Percentiles rank a stretch among this genome's conserved stretches.
phyloP scores from a whole-genome alignment of 2,329 filamentous ascomycete genomes.

The Colletotrichum lindemuthianum region DNA sequence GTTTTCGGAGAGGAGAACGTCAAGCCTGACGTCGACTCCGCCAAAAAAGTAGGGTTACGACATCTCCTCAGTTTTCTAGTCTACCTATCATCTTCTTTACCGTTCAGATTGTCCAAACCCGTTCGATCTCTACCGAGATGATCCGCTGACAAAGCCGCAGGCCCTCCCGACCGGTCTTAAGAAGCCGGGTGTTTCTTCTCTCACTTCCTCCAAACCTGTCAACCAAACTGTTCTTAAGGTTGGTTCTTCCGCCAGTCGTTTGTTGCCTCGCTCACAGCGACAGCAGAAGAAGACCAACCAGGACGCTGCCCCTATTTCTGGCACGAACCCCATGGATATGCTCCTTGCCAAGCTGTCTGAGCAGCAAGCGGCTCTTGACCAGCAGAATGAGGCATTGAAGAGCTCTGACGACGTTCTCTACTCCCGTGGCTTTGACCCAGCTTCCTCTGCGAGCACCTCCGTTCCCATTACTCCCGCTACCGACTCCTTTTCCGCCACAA shows the following conservation, averaged over 20 bases:
- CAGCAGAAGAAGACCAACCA: conserved; percentile 61
- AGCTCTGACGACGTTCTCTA: conserved; percentile 50
- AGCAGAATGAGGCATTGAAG: conserved; percentile 67
- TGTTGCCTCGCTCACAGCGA: conserved; percentile 40
- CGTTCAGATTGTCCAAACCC: not conserved
- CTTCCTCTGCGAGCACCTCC: conserved; percentile 63
- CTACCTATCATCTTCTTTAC: no score
- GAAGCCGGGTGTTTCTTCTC: conserved; percentile 57
- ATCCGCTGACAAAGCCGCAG: conserved; percentile 1
- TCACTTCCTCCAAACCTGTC: conserved; percentile 64
- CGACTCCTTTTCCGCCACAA: conserved; percentile 58
- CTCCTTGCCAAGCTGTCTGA: conserved; percentile 79
- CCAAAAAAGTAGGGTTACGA: conserved; percentile 11
- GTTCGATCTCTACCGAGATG: not conserved
- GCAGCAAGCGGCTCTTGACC: conserved; percentile 69
- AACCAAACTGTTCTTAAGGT: conserved; percentile 67
- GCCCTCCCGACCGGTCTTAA: not conserved
- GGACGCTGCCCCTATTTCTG: conserved; percentile 49
- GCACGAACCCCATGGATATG: conserved; percentile 72
- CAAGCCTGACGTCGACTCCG: conserved; percentile 21
- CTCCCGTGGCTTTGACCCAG: conserved; percentile 54
- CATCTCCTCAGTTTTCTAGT: not conserved
- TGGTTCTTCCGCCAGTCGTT: conserved; percentile 18
- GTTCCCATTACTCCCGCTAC: conserved; percentile 71
- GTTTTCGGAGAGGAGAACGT: conserved; percentile 38